Evolutionary conservation across 2,329 filamentous ascomycete species (phyloP).

Genomic region (Microcera coccophila): DNA sequence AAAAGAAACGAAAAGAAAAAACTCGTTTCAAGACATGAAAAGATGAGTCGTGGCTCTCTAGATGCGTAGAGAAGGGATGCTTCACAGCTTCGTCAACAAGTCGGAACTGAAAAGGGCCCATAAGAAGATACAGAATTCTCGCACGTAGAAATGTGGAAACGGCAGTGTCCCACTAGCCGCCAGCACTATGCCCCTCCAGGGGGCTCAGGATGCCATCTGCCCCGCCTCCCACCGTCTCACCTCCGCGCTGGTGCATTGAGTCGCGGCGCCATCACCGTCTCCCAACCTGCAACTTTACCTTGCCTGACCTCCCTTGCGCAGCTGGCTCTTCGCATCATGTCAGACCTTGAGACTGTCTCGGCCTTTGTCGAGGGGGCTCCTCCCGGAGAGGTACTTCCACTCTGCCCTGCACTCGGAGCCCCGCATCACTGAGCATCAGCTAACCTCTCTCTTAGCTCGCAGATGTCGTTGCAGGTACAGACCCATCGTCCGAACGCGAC

Average conservation of each 20-base stretch:
- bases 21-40: background rate
- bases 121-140: slow-evolving; percentile 4
- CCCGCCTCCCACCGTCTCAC: slow-evolving; percentile 20
- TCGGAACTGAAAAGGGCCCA: background rate
- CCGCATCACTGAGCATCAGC: slow-evolving; percentile 23
- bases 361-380: slow-evolving; percentile 92
- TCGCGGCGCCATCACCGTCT: background rate
- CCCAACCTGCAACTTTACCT: slow-evolving; percentile 2
- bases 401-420: slow-evolving; percentile 7
- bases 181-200: slow-evolving; percentile 9
- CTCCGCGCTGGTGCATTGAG: slow-evolving; percentile 4
- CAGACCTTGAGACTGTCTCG: slow-evolving; percentile 52
- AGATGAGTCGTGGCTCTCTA: background rate
- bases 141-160: background rate
- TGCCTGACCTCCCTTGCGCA: slow-evolving; percentile 7
- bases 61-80: background rate
- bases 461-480: slow-evolving; percentile 80
- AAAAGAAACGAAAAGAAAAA: background rate
- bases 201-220: slow-evolving; percentile 6
- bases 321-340: slow-evolving; percentile 28
- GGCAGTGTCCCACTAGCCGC: slow-evolving; percentile 12
- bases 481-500: background rate
- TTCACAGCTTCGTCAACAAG: too few species aligned
- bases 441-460: slow-evolving; percentile 57
- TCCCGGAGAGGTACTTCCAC: slow-evolving; percentile 77